Evolutionary conservation across 441 rosid genomes (phyloP).

Genomic region (Omphalea diandra): DNA sequence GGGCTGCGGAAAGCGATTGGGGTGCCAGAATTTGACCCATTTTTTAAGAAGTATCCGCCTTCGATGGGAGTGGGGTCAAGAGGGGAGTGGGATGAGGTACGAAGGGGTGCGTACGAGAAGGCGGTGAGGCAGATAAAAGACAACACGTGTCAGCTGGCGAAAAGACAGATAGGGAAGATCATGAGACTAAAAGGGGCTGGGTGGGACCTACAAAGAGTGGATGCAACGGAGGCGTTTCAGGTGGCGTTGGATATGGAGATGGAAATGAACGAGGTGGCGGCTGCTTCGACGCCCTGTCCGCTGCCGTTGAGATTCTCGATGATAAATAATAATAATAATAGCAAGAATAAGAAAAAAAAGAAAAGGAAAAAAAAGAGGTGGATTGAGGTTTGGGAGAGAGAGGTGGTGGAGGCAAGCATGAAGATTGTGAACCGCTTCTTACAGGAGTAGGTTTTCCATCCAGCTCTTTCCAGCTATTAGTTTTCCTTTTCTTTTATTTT

Average conservation of each 20-base stretch:
- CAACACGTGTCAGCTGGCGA: slow-evolving; percentile 75
- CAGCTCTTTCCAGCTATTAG: slow-evolving; percentile 40
- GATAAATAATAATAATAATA: too few relatives aligned
- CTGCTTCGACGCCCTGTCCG: too few relatives aligned
- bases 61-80: slow-evolving; percentile 22
- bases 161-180: slow-evolving; percentile 68
- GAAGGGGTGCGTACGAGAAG: slow-evolving; percentile 49
- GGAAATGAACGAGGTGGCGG: too few relatives aligned
- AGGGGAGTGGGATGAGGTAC: slow-evolving; percentile 32
- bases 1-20: slow-evolving; percentile 82
- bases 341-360: slow-evolving; percentile 5
- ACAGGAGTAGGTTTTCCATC: slow-evolving; percentile 59
- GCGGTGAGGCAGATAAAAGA: slow-evolving; percentile 67
- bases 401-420: slow-evolving; percentile 72
- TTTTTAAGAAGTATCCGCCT: slow-evolving; percentile 50
- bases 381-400: slow-evolving; percentile 60
- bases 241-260: slow-evolving; percentile 42
- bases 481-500: background rate
- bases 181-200: slow-evolving; percentile 47
- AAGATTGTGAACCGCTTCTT: slow-evolving; percentile 74
- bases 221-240: slow-evolving; percentile 67
- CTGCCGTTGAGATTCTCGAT: too few relatives aligned
- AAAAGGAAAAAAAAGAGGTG: slow-evolving; percentile 33
- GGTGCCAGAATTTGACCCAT: slow-evolving; percentile 72
- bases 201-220: slow-evolving; percentile 69